phyloP scores from a whole-genome alignment of 768 basidiomycete species.

The Lentinula boryana region DNA sequence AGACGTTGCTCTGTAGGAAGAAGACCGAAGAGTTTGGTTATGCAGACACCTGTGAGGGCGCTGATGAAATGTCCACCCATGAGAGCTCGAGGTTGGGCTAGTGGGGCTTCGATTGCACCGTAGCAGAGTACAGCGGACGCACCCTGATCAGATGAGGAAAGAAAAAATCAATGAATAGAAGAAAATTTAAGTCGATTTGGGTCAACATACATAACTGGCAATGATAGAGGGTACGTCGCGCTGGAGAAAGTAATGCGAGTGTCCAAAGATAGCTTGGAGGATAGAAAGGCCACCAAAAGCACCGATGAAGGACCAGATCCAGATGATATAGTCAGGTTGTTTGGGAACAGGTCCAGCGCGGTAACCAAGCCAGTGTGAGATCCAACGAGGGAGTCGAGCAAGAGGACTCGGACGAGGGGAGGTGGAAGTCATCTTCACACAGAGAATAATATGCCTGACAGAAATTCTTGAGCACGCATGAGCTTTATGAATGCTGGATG shows the following conservation, averaged over 20 bases:
- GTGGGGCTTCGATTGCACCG: constrained; percentile 44
- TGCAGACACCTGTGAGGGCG: constrained; percentile 39
- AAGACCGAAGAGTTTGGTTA: constrained; percentile 45
- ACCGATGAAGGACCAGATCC: constrained; percentile 49
- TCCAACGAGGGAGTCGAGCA: neutral
- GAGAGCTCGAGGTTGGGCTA: constrained; percentile 47
- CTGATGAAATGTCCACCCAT: constrained; percentile 48
- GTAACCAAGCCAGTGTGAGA: neutral
- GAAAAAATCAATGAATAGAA: neutral
- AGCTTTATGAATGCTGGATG: neutral
- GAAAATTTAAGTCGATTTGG: too few species aligned
- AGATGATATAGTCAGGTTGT: constrained; percentile 25
- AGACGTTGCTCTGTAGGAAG: constrained; percentile 36
- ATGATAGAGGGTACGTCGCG: constrained; percentile 40
- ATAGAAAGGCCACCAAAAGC: constrained; percentile 44
- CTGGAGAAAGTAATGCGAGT: constrained; percentile 40
- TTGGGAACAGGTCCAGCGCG: neutral
- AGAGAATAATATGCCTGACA: neutral
- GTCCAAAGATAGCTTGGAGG: constrained; percentile 44
- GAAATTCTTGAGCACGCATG: neutral
- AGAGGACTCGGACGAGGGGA: neutral
- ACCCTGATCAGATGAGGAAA: constrained; percentile 29
- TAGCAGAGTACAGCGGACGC: constrained; percentile 52
- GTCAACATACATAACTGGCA: constrained; percentile 37
- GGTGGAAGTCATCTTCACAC: neutral